phyloP scores from a whole-genome alignment of 768 basidiomycete species.

The Mycena olivaceomarginata region DNA sequence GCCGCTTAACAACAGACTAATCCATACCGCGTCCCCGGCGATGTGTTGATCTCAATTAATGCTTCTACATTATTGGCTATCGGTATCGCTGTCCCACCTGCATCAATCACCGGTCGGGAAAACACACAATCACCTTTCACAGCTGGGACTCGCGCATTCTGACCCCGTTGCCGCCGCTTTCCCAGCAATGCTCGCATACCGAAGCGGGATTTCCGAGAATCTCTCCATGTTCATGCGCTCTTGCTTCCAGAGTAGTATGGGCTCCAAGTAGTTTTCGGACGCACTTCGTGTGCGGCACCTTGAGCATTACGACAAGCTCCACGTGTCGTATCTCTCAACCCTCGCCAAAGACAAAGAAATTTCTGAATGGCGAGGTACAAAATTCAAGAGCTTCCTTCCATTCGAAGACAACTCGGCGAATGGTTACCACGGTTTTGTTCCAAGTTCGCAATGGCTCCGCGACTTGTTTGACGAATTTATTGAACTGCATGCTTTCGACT shows the following conservation, averaged over 20 bases:
- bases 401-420: conserved; percentile 41
- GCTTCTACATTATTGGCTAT: conserved; percentile 50
- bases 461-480: conserved; percentile 16
- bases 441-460: conserved; percentile 29
- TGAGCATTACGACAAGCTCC: conserved; percentile 42
- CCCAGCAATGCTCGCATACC: background rate
- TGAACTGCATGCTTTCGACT: background rate
- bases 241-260: conserved; percentile 51
- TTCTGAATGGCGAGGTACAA: background rate
- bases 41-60: conserved; percentile 41
- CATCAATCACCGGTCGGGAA: conserved; percentile 32
- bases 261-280: conserved; percentile 52
- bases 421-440: conserved; percentile 49
- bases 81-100: conserved; percentile 48
- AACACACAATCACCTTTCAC: background rate
- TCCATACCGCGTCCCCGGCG: conserved; percentile 31
- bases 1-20: too few species aligned
- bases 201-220: background rate
- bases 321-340: conserved; percentile 45
- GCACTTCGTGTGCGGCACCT: conserved; percentile 47
- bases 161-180: background rate
- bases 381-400: conserved; percentile 40
- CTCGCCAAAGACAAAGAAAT: background rate
- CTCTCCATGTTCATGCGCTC: conserved; percentile 15
- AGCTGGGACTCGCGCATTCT: conserved; percentile 20